phyloP scores from a whole-genome alignment of 768 basidiomycete species.

The Phlegmacium glaucopus region DNA sequence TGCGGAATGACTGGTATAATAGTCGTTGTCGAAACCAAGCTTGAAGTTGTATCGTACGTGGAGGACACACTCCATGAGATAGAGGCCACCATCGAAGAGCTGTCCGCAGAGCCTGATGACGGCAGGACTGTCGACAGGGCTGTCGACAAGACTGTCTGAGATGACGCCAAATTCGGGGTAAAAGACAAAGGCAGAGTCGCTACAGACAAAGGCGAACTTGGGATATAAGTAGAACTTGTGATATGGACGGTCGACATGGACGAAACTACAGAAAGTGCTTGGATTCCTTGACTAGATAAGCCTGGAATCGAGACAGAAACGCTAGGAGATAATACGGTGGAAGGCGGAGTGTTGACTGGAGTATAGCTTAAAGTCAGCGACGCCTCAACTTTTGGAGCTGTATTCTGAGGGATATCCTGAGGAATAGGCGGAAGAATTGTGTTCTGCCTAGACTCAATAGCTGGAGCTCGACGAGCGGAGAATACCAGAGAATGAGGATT shows the following conservation, averaged over 20 bases:
- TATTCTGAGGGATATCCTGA: neutral
- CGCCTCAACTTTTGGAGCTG: neutral
- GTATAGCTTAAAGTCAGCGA: neutral
- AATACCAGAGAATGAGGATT: too few relatives aligned
- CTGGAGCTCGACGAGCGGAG: too few relatives aligned
- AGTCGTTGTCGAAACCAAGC: neutral
- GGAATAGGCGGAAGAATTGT: neutral
- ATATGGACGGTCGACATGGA: neutral
- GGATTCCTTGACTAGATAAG: neutral
- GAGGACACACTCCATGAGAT: too few relatives aligned
- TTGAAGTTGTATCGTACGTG: too few relatives aligned
- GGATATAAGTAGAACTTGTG: neutral
- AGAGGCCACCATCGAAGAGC: too few relatives aligned
- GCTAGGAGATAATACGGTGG: slow-evolving; percentile 4
- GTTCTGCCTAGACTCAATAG: neutral
- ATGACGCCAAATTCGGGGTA: too few relatives aligned
- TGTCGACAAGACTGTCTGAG: too few relatives aligned
- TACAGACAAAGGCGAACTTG: too few relatives aligned
- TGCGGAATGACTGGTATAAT: neutral
- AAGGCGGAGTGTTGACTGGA: slow-evolving; percentile 4
- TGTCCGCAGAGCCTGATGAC: too few relatives aligned
- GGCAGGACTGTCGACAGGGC: too few relatives aligned
- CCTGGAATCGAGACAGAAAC: neutral
- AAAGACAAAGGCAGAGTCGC: too few relatives aligned
- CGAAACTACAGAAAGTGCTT: neutral